Evolutionary conservation across 306 rosid species (phyloP).

Genomic region (Canavalia gladiata): DNA sequence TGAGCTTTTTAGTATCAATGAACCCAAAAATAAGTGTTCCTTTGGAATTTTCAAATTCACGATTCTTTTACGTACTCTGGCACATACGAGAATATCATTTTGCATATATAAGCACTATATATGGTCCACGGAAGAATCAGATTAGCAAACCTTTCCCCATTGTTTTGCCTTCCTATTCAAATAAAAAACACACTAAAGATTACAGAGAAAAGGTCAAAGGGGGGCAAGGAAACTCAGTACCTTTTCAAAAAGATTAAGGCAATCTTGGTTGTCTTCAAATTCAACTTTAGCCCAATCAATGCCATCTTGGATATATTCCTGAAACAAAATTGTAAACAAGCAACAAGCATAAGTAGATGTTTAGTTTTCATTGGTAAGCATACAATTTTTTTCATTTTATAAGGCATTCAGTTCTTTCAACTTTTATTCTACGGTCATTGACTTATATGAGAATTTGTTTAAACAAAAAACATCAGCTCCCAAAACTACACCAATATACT

Average conservation of each 20-base stretch:
- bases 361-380: slow-evolving; percentile 11
- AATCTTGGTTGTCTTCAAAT: slow-evolving; percentile 98
- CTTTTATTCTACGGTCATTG: neutral
- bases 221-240: slow-evolving; percentile 51
- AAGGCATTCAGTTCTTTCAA: slow-evolving; percentile 10
- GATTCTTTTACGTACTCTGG: neutral
- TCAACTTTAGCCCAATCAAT: slow-evolving; percentile 99
- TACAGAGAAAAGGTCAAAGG: neutral
- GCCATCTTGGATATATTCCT: slow-evolving; percentile 99
- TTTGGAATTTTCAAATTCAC: neutral
- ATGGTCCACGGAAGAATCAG: neutral
- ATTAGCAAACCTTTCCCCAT: slow-evolving; percentile 21
- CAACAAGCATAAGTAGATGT: slow-evolving; percentile 23
- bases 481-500: slow-evolving; percentile 5
- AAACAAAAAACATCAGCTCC: neutral
- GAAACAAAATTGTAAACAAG: slow-evolving; percentile 45
- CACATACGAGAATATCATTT: neutral
- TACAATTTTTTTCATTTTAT: neutral
- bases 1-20: slow-evolving; percentile 5
- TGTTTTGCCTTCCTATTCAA: slow-evolving; percentile 10
- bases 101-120: neutral
- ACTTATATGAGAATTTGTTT: slow-evolving; percentile 20
- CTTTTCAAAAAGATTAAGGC: slow-evolving; percentile 98
- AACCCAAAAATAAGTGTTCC: neutral
- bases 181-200: neutral